Base-by-base conservation (phyloP, 495 filamentous ascomycete species). In the Daldinia childiae region DNA sequence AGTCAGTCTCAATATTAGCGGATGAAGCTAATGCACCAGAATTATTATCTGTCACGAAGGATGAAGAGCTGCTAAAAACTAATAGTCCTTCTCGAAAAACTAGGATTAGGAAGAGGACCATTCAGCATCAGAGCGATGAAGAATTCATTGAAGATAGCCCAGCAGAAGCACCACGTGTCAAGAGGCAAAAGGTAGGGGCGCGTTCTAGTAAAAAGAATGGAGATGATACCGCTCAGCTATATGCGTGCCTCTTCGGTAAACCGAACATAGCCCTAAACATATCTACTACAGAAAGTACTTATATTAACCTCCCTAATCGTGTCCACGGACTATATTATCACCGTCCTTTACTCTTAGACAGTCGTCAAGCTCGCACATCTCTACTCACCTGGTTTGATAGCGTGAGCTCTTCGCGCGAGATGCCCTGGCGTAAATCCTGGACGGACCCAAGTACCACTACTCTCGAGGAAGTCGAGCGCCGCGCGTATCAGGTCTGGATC, bases 401-500 rank as follows among this genome's bases (percentile, higher is more conserved):
- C 38, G 78, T 77, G 26, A 74, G 70, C 72, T 27, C 69, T 27
- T 19, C 38, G 0, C 82, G 84, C 34, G 54, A 74, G 57, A 85
- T 86, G 82, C 84, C 84, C 5, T 85, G 82, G 82, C 78, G 83
- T 60, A 82, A 84, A 57, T 43, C 80, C 12, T 86, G 82, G 78
- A 62, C 79, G 8, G 66, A 81, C 45, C 67, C 77, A 39, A 6
- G 12, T 17, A 19, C n/a, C 7, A 12, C 26, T 14, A 17, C 54
- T 62, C 45, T 50, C 62, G 34, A 11, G 1, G 56, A 56, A 6
- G 30, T 83, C 43, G 73, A 78, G 52, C 76, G 67, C 4, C 80
- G 83, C 65, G 83, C 83, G 29, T 85, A 85, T 70, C 79, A 85
- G 62, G 83, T 85, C 61, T 84, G 81, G 77, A 83, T 85, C 68